Percentiles rank a stretch among this genome's conserved stretches.
Conservation (phyloP, 2,329 filamentous ascomycete genomes). For the Scortechinia acanthostroma region DNA sequence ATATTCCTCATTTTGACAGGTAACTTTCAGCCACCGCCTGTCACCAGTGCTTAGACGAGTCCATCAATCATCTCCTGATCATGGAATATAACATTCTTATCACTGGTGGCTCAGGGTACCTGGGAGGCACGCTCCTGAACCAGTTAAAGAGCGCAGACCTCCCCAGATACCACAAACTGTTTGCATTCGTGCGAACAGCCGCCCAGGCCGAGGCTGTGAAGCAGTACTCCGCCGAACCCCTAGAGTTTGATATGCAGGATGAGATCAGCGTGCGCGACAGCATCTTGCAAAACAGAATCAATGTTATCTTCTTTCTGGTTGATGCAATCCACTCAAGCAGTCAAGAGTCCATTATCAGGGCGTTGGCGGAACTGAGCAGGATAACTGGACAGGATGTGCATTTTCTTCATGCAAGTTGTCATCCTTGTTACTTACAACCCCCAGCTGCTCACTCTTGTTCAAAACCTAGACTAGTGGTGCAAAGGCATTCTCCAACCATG, state of each 20-base stretch:
- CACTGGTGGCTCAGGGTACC: slow-evolving; percentile 42
- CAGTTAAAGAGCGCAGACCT: slow-evolving; percentile 23
- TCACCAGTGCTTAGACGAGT: too few relatives aligned
- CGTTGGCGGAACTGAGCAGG: slow-evolving; percentile 31
- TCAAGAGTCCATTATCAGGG: slow-evolving; percentile 32
- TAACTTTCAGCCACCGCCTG: too few relatives aligned
- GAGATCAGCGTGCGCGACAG: too few relatives aligned
- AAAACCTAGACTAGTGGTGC: slow-evolving; percentile 42
- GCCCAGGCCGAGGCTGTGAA: slow-evolving; percentile 33
- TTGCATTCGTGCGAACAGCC: slow-evolving; percentile 34
- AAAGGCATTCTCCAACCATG: slow-evolving; percentile 40
- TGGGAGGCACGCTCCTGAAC: slow-evolving; percentile 38
- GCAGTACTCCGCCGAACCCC: slow-evolving; percentile 29
- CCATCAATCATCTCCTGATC: neutral
- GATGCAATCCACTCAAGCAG: slow-evolving; percentile 21
- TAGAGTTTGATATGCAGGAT: slow-evolving; percentile 28
- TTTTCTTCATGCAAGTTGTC: too few relatives aligned
- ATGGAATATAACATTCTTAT: slow-evolving; percentile 32
- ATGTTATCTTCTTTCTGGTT: slow-evolving; percentile 37
- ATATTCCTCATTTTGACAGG: too few relatives aligned
- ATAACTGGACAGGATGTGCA: slow-evolving; percentile 30
- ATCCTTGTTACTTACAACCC: too few relatives aligned
- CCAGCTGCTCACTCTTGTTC: too few relatives aligned
- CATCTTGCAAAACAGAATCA: slow-evolving; percentile 34
- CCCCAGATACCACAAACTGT: slow-evolving; percentile 30